phyloP scores from a whole-genome alignment of 1,284 basidiomycete genomes.

The Papiliotrema nemorosa region DNA sequence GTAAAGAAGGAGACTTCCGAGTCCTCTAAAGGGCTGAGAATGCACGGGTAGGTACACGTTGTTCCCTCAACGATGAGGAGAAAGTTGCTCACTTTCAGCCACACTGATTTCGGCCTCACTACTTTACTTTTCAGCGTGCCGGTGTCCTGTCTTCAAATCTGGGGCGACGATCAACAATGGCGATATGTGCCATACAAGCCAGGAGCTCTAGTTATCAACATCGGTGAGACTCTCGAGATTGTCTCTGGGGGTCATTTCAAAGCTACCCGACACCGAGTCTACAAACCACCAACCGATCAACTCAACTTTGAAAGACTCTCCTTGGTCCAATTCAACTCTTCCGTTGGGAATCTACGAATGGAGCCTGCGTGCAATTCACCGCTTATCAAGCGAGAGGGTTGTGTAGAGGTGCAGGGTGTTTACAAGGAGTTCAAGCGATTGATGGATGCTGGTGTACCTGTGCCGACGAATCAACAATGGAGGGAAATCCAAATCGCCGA shows the following conservation, averaged over 20 bases:
- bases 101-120: conserved; percentile 50
- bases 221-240: conserved; percentile 39
- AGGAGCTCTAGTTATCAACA: conserved; percentile 35
- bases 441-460: conserved; percentile 30
- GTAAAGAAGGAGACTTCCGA: conserved; percentile 39
- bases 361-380: conserved; percentile 30
- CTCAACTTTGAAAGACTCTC: conserved; percentile 45
- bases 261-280: conserved; percentile 50
- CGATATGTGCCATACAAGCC: conserved; percentile 47
- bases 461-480: conserved; percentile 38
- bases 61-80: not conserved
- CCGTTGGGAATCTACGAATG: conserved; percentile 45
- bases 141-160: conserved; percentile 50
- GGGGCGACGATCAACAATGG: conserved; percentile 49
- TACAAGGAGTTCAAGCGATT: conserved; percentile 38
- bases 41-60: conserved; percentile 35
- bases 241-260: conserved; percentile 42
- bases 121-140: conserved; percentile 51
- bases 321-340: conserved; percentile 49
- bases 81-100: conserved; percentile 15
- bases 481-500: conserved; percentile 40
- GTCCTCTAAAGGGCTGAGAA: conserved; percentile 44
- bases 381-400: conserved; percentile 38
- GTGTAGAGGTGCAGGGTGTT: conserved; percentile 35
- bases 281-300: conserved; percentile 49